Conservation (phyloP, 495 filamentous ascomycete genomes). For the Rusavskia elegans region DNA sequence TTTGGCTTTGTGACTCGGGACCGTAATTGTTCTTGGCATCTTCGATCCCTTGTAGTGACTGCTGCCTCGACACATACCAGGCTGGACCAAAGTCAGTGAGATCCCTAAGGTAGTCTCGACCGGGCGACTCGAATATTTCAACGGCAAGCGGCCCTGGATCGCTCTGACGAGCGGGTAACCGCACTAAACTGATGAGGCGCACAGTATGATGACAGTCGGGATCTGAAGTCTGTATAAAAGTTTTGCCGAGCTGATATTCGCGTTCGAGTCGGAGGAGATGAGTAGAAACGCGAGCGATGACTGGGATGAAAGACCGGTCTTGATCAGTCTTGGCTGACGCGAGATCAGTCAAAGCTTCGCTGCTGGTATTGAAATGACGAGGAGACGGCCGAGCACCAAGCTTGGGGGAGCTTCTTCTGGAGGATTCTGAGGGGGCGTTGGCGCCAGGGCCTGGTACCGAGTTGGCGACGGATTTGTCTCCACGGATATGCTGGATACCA, state of each 20-base stretch:
- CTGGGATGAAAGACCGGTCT: conserved; percentile 29
- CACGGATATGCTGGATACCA: conserved; percentile 28
- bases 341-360: conserved; percentile 35
- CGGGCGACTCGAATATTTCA: conserved; percentile 64
- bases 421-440: conserved; percentile 21
- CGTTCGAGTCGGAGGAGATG: conserved; percentile 70
- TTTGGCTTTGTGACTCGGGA: conserved; percentile 23
- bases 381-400: conserved; percentile 22
- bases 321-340: conserved; percentile 23
- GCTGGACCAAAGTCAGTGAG: conserved; percentile 65
- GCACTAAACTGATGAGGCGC: conserved; percentile 55
- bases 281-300: conserved; percentile 64
- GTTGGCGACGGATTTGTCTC: conserved; percentile 25
- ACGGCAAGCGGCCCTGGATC: conserved; percentile 51
- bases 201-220: conserved; percentile 59
- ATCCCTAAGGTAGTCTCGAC: conserved; percentile 52
- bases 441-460: conserved; percentile 24
- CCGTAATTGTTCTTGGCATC: background rate
- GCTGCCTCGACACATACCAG: conserved; percentile 30
- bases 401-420: conserved; percentile 29
- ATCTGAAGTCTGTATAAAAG: conserved; percentile 52
- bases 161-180: conserved; percentile 44
- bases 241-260: conserved; percentile 64
- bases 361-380: conserved; percentile 26
- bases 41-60: background rate